Evolutionary conservation across 805 yeast genomes (phyloP), one percentile per base, ranked within the genome.

Genomic region (Candida rishiriensis): DNA sequence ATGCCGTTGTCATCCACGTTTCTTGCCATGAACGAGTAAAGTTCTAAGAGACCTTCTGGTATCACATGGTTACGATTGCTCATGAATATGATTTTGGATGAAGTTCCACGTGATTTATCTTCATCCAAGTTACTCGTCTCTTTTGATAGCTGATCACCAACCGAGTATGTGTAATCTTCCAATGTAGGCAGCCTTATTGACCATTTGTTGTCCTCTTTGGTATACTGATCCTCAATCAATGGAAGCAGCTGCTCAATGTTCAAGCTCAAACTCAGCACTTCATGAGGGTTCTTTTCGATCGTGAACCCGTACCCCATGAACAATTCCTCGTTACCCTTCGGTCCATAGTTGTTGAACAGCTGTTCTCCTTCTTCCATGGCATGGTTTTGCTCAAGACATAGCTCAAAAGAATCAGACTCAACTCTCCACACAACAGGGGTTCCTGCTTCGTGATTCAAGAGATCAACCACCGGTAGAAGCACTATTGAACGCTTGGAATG

Each of bases 281-380:
- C 91, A 31, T 78, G 78, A 10, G 66, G 65, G 52, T 85, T 85
- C 15, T 70, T 65, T 14, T 72, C 73, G 2, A 81, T 39, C 10
- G 80, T 74, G 63, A 90, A 90, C 0, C 97, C 97, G 60, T 90
- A 90, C 0, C 84, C 89, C 52, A 89, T 65, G 6, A 90, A 62
- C 26, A 89, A 63, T 51, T 88, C 96, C 50, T 86, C 95, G 56
- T 88, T 89, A 0, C 93, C 85, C 61, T 88, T 89, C 42, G 85
- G 79, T 2, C 97, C 97, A 62, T 90, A 89, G 62, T 87, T 86
- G 59, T 89, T 89, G 64, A 65, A 86, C 1, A 90, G 49, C 57
- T 88, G 84, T 2, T 47, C 40, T 12, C 48, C 43, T 21, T 39
- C 26, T 28, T 34, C 21, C 13, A 9, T 5, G 10, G 9, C 32